Conservation (phyloP, 1,284 basidiomycete species). For the Chiua sp. region DNA sequence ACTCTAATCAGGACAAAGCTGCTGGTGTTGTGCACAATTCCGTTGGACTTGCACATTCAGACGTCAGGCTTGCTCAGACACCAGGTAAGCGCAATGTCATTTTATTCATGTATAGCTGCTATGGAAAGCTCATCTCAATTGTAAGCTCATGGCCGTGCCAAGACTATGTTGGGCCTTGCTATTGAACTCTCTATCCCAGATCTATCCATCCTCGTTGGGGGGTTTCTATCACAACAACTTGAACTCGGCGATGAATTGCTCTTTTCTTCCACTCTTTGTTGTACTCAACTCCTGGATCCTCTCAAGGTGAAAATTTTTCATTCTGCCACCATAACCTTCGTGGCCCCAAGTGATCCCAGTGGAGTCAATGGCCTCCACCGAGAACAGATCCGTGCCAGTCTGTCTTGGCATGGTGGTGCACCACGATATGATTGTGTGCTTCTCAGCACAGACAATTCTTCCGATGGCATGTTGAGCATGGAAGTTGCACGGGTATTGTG, state of each 20-base stretch:
- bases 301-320: background rate
- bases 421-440: slow-evolving; percentile 1
- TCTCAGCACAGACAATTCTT: background rate
- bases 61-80: slow-evolving; percentile 5
- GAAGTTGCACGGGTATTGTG: background rate
- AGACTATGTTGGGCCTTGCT: background rate
- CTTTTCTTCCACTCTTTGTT: background rate
- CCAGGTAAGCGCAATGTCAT: background rate
- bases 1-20: background rate
- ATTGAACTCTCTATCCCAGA: background rate
- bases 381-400: background rate
- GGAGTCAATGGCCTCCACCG: background rate
- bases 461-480: slow-evolving; percentile 4
- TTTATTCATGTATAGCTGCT: background rate
- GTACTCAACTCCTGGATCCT: background rate
- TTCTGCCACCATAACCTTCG: background rate
- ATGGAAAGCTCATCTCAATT: background rate
- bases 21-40: background rate
- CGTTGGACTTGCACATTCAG: background rate
- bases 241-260: background rate
- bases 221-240: background rate
- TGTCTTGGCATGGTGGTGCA: background rate
- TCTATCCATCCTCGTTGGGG: background rate
- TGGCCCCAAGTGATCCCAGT: slow-evolving; percentile 4
- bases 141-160: background rate